Percentiles rank a stretch among this genome's conserved stretches.
Conservation (phyloP, 768 basidiomycete genomes). For the Strobilomyces echinocephalus region DNA sequence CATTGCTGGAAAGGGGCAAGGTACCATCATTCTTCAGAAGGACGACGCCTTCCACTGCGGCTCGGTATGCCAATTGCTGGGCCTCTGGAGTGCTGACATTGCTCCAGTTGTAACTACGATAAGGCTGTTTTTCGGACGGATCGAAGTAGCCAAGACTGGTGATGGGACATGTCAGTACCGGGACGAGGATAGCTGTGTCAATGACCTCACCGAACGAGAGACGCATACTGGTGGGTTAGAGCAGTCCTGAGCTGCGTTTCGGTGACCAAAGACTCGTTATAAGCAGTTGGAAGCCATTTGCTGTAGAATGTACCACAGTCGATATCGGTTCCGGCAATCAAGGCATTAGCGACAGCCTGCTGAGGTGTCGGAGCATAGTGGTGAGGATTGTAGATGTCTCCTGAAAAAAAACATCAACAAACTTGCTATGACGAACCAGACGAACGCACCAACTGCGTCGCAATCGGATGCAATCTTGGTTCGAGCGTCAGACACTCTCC, state of each 20-base stretch:
- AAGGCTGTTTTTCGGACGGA: slow-evolving; percentile 37
- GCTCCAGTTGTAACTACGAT: slow-evolving; percentile 44
- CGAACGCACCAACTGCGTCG: slow-evolving; percentile 35
- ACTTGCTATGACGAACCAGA: neutral
- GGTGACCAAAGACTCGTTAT: slow-evolving; percentile 44
- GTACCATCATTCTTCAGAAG: slow-evolving; percentile 62
- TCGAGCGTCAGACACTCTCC: neutral
- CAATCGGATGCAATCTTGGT: slow-evolving; percentile 43
- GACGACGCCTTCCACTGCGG: slow-evolving; percentile 51
- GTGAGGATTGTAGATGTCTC: slow-evolving; percentile 47
- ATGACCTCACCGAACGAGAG: slow-evolving; percentile 43
- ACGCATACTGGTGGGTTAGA: slow-evolving; percentile 45
- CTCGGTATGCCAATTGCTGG: slow-evolving; percentile 45
- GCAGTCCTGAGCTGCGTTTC: slow-evolving; percentile 41
- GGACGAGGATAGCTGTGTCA: neutral
- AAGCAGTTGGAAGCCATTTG: slow-evolving; percentile 41
- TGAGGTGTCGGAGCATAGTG: slow-evolving; percentile 41
- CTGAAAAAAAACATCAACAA: neutral
- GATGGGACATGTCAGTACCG: neutral
- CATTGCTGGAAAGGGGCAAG: slow-evolving; percentile 44
- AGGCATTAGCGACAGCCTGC: slow-evolving; percentile 45
- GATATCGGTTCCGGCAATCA: slow-evolving; percentile 51
- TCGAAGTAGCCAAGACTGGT: slow-evolving; percentile 56
- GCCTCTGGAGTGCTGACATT: slow-evolving; percentile 46
- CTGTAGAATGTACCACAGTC: slow-evolving; percentile 52